Evolutionary conservation across 805 yeast genomes (phyloP).

Genomic region (Monosporozyma siamensis): DNA sequence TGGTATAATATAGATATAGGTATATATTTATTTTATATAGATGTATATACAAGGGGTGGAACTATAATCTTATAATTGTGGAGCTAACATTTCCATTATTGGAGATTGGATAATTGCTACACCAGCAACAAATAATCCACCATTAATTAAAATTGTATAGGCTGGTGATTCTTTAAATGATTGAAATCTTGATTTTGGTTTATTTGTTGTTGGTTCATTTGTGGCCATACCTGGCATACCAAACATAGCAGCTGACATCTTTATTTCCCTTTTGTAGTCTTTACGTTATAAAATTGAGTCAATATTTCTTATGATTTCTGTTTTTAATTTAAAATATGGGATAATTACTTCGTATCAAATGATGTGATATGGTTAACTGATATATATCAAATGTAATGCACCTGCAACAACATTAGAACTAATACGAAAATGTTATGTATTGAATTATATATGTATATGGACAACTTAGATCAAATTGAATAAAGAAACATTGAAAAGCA

Average conservation of each 20-base stretch:
- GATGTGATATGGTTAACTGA: too few relatives aligned
- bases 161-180: slow-evolving; percentile 54
- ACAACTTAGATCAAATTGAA: background rate
- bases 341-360: too few relatives aligned
- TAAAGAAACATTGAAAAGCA: background rate
- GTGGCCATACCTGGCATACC: slow-evolving; percentile 24
- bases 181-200: slow-evolving; percentile 32
- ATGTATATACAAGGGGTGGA: too few relatives aligned
- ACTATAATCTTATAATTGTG: slow-evolving; percentile 53
- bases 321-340: too few relatives aligned
- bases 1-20: too few relatives aligned
- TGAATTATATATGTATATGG: background rate
- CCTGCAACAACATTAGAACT: too few relatives aligned
- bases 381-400: too few relatives aligned
- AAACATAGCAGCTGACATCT: slow-evolving; percentile 19
- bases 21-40: too few relatives aligned
- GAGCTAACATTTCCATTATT: slow-evolving; percentile 72
- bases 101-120: slow-evolving; percentile 71
- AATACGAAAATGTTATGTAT: too few relatives aligned
- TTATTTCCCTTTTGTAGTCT: background rate
- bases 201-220: slow-evolving; percentile 18
- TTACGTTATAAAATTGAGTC: too few relatives aligned
- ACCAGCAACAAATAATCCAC: slow-evolving; percentile 59
- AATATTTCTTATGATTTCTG: too few relatives aligned
- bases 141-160: slow-evolving; percentile 56